Conservation (phyloP, 495 filamentous ascomycete species). For the Articulospora tetracladia region DNA sequence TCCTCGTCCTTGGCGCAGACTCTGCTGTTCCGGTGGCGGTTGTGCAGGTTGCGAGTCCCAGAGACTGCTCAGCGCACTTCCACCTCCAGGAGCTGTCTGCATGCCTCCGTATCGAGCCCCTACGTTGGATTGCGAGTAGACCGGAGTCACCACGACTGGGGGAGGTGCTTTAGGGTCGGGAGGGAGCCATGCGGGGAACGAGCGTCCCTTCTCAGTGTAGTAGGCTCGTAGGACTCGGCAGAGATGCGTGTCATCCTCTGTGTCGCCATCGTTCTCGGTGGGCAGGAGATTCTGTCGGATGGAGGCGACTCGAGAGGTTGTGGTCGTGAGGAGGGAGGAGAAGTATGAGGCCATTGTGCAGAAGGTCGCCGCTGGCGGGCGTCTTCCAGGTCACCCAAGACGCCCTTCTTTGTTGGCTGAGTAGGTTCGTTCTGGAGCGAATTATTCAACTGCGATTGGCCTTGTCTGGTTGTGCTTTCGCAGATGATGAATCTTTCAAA, state of each 20-base stretch:
- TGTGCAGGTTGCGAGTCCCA: conserved; percentile 62
- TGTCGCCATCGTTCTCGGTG: conserved; percentile 83
- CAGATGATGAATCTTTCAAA: background rate
- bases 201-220: conserved; percentile 82
- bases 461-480: background rate
- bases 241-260: conserved; percentile 91
- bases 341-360: conserved; percentile 75
- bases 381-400: background rate
- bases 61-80: conserved; percentile 63
- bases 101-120: conserved; percentile 48
- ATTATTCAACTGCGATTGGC: background rate
- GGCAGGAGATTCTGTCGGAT: conserved; percentile 74
- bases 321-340: conserved; percentile 69
- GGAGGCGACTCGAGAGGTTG: conserved; percentile 74
- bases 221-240: conserved; percentile 92
- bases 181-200: conserved; percentile 85
- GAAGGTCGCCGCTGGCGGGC: background rate
- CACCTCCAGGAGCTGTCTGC: conserved; percentile 23
- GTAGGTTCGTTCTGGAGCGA: background rate
- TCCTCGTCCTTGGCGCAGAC: conserved; percentile 48
- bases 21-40: conserved; percentile 37
- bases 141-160: conserved; percentile 45
- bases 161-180: conserved; percentile 73
- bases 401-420: background rate
- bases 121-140: conserved; percentile 44